Evolutionary conservation across 2,329 filamentous ascomycete species (phyloP).

Genomic region (Beauveria brongniartii): DNA sequence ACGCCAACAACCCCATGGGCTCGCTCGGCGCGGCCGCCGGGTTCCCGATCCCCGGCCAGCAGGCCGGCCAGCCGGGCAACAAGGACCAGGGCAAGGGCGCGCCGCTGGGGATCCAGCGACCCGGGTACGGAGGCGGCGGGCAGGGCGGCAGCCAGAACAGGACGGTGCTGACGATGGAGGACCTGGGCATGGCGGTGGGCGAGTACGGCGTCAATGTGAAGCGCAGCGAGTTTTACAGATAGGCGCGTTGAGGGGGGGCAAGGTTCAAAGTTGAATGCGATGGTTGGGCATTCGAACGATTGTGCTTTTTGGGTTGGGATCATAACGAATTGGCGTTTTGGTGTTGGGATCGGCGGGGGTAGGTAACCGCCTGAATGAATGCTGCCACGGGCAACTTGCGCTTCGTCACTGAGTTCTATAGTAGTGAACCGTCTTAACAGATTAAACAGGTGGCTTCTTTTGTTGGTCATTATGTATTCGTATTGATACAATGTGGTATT

Average conservation of each 20-base stretch:
- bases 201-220: constrained; percentile 98
- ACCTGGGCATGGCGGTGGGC: constrained; percentile 92
- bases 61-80: constrained; percentile 44
- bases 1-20: constrained; percentile 85
- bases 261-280: no score
- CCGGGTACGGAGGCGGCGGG: constrained; percentile 79
- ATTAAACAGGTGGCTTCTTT: background rate
- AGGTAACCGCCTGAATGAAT: background rate
- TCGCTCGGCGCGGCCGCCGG: constrained; percentile 69
- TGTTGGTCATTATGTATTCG: constrained; percentile 11
- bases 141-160: constrained; percentile 82
- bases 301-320: constrained; percentile 6
- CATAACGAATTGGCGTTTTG: constrained; percentile 16
- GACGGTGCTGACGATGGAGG: constrained; percentile 97
- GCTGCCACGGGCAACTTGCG: background rate
- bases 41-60: constrained; percentile 57
- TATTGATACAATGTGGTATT: constrained; percentile 23
- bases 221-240: constrained; percentile 94
- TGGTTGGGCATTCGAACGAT: constrained; percentile 1
- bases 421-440: background rate
- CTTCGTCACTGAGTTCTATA: background rate
- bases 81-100: constrained; percentile 52
- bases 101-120: constrained; percentile 64
- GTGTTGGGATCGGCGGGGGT: background rate
- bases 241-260: constrained; percentile 5